Conservation (phyloP, 371 early-diverging fungal species). For the Syncephalastrum monosporum region DNA sequence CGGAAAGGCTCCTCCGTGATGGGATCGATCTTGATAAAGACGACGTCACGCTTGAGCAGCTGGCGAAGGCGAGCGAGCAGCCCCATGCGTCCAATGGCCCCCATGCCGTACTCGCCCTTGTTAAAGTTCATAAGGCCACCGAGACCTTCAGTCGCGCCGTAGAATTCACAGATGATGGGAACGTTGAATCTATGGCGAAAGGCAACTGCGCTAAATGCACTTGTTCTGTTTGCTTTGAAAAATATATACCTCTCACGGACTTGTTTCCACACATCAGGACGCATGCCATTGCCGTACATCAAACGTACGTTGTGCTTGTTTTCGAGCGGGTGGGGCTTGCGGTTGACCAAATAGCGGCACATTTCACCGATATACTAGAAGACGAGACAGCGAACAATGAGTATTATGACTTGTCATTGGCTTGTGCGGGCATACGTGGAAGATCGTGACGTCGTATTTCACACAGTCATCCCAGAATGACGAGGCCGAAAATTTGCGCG, state of each 20-base stretch:
- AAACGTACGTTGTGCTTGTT: conserved; percentile 45
- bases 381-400: neutral
- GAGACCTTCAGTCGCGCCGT: conserved; percentile 45
- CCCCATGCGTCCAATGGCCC: conserved; percentile 53
- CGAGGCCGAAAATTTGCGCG: conserved; percentile 48
- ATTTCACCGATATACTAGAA: conserved; percentile 67
- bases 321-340: conserved; percentile 48
- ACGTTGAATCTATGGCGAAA: conserved; percentile 36
- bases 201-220: neutral
- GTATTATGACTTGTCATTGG: neutral
- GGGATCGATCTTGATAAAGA: conserved; percentile 36
- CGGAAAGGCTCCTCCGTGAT: conserved; percentile 31
- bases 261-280: conserved; percentile 62
- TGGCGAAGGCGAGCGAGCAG: conserved; percentile 14
- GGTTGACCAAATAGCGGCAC: conserved; percentile 61
- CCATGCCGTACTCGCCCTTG: conserved; percentile 41
- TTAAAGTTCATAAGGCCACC: conserved; percentile 48
- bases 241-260: conserved; percentile 31
- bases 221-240: no score
- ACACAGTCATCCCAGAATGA: conserved; percentile 52
- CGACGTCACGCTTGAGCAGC: conserved; percentile 8
- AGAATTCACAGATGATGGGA: conserved; percentile 48
- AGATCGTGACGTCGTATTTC: conserved; percentile 36
- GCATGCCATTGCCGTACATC: conserved; percentile 70
- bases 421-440: conserved; percentile 20